A percentile compares a stretch with the other conserved stretches of the same genome.
phyloP scores from a whole-genome alignment of 2,329 filamentous ascomycete genomes.

The Aspergillus fijiensis region DNA sequence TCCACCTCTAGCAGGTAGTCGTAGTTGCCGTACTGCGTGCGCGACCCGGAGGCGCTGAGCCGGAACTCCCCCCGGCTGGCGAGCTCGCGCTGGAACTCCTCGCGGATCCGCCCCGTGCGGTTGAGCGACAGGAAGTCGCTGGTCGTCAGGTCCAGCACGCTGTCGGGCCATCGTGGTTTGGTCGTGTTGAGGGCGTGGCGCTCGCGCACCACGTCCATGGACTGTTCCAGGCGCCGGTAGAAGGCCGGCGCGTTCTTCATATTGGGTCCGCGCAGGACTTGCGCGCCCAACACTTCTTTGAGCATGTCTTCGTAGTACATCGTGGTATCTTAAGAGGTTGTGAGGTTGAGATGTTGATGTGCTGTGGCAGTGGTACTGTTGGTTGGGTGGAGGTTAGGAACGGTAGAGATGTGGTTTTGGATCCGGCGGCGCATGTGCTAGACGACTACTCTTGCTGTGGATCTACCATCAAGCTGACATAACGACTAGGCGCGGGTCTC shows the following conservation, averaged over 20 bases:
- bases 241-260: neutral
- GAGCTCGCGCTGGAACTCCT: slow-evolving; percentile 11
- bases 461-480: no score
- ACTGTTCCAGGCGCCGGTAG: neutral
- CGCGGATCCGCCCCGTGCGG: slow-evolving; percentile 1
- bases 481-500: no score
- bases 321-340: no score
- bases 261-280: neutral
- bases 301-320: no score
- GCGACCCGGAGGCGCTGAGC: slow-evolving; percentile 8
- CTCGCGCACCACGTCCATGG: neutral
- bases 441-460: no score
- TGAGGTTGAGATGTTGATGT: no score
- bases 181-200: neutral
- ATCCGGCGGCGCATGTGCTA: no score
- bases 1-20: slow-evolving; percentile 41
- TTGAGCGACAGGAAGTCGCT: slow-evolving; percentile 14
- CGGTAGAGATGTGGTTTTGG: no score
- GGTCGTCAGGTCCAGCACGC: slow-evolving; percentile 11
- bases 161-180: neutral
- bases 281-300: no score
- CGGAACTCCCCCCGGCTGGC: slow-evolving; percentile 6
- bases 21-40: slow-evolving; percentile 9
- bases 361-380: no score
- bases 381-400: no score